Conservation (phyloP, 83 land plant genomes). For the Larix sibirica region DNA sequence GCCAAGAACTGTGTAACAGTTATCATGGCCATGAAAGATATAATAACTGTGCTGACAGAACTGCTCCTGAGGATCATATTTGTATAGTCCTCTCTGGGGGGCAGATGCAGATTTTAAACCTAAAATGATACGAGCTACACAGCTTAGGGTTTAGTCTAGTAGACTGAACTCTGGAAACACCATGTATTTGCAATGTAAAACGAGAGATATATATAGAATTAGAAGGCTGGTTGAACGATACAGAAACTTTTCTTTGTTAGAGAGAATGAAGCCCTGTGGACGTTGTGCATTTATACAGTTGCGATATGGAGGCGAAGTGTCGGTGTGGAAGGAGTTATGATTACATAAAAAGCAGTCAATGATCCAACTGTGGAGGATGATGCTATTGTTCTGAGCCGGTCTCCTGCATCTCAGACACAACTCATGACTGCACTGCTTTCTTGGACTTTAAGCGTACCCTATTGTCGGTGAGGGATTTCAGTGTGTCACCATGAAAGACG, state of each 20-base stretch:
- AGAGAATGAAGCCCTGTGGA: not conserved
- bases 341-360: not conserved
- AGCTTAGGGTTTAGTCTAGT: no score
- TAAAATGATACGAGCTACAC: no score
- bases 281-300: not conserved
- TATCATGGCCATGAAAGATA: not conserved
- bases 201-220: no score
- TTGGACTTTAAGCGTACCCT: not conserved
- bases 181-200: no score
- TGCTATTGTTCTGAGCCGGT: constrained; percentile 10
- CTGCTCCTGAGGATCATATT: no score
- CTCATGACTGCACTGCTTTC: constrained; percentile 10
- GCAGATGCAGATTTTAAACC: no score
- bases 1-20: not conserved
- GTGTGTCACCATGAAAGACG: no score
- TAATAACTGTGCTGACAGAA: not conserved
- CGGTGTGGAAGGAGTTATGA: constrained; percentile 4
- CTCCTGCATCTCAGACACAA: not conserved
- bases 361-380: constrained; percentile 1
- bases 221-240: not conserved
- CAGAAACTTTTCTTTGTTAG: not conserved
- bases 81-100: no score
- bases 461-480: not conserved
- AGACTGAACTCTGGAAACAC: no score
- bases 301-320: constrained; percentile 6